Conservation (phyloP, 2,329 filamentous ascomycete species). For the Blastomyces parvus region DNA sequence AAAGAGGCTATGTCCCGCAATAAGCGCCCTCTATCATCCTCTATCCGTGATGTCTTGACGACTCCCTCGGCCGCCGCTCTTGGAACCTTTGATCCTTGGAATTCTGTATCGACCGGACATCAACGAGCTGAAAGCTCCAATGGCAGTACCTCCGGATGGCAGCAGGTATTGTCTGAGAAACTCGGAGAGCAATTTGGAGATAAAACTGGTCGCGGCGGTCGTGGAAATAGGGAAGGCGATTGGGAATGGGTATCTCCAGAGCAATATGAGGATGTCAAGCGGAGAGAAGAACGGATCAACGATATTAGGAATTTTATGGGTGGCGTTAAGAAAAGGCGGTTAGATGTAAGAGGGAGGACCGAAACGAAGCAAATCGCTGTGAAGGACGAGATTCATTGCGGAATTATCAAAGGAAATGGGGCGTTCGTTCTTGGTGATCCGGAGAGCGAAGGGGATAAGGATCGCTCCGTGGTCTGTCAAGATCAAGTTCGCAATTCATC, state of each 20-base stretch:
- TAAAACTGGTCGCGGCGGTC: slow-evolving; percentile 20
- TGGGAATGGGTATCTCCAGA: slow-evolving; percentile 36
- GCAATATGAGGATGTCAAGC: slow-evolving; percentile 19
- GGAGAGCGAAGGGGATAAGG: background rate
- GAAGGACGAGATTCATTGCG: background rate
- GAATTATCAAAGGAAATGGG: slow-evolving; percentile 12
- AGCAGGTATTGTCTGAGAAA: slow-evolving; percentile 15
- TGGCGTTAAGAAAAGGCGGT: slow-evolving; percentile 37
- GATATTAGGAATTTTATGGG: slow-evolving; percentile 42
- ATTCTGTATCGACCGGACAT: slow-evolving; percentile 18
- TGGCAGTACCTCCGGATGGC: slow-evolving; percentile 16
- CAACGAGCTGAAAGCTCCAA: slow-evolving; percentile 17
- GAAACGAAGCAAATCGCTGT: slow-evolving; percentile 13
- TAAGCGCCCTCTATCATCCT: slow-evolving; percentile 18
- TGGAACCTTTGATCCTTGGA: slow-evolving; percentile 19
- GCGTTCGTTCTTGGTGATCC: background rate
- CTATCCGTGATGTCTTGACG: slow-evolving; percentile 19
- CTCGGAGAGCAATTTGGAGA: slow-evolving; percentile 14
- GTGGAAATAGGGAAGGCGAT: slow-evolving; percentile 42
- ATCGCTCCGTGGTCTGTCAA: background rate
- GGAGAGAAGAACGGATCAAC: slow-evolving; percentile 23
- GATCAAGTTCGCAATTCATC: background rate
- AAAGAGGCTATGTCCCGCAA: slow-evolving; percentile 15
- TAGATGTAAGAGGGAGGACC: slow-evolving; percentile 20
- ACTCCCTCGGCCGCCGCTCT: slow-evolving; percentile 17